Percentiles rank a stretch among this genome's conserved stretches.
These are phyloP conservation scores for Dactylella cylindrospora DNA, from an alignment of 2,329 filamentous ascomycete genomes.

Conservation along the genomic window DNA sequence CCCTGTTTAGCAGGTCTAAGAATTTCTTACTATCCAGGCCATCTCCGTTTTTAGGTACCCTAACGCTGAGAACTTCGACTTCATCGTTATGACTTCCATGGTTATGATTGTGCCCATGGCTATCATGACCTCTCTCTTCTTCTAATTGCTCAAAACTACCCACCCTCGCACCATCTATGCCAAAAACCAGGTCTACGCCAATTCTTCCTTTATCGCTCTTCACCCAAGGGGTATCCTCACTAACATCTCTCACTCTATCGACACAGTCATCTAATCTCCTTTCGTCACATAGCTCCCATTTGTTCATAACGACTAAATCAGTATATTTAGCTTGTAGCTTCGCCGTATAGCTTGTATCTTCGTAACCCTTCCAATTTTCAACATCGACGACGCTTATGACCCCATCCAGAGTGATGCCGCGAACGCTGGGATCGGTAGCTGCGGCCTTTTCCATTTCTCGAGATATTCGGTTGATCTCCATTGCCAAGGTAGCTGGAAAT, in stretches of 20 bases:
- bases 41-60: conserved; percentile 45
- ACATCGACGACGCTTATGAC: conserved; percentile 89
- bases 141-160: conserved; percentile 55
- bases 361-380: conserved; percentile 92
- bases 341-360: conserved; percentile 86
- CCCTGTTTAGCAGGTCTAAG: conserved; percentile 66
- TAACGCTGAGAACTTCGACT: conserved; percentile 48
- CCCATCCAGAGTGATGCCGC: conserved; percentile 74
- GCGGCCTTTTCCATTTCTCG: conserved; percentile 61
- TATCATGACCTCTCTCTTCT: conserved; percentile 51
- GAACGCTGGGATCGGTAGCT: conserved; percentile 47
- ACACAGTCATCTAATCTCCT: conserved; percentile 66
- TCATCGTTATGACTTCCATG: conserved; percentile 48
- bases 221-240: conserved; percentile 71
- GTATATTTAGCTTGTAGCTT: conserved; percentile 86
- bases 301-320: conserved; percentile 87
- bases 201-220: conserved; percentile 83
- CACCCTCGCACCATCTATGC: conserved; percentile 76
- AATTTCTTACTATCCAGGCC: conserved; percentile 61
- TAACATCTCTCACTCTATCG: conserved; percentile 68
- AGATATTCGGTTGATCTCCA: conserved; percentile 81
- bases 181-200: conserved; percentile 76
- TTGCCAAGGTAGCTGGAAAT: conserved; percentile 82
- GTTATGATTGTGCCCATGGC: conserved; percentile 46
- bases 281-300: conserved; percentile 80